Evolutionary conservation across 768 basidiomycete genomes (phyloP), one percentile per base, ranked within the genome.

Genomic region (Psilocybe cubensis): DNA sequence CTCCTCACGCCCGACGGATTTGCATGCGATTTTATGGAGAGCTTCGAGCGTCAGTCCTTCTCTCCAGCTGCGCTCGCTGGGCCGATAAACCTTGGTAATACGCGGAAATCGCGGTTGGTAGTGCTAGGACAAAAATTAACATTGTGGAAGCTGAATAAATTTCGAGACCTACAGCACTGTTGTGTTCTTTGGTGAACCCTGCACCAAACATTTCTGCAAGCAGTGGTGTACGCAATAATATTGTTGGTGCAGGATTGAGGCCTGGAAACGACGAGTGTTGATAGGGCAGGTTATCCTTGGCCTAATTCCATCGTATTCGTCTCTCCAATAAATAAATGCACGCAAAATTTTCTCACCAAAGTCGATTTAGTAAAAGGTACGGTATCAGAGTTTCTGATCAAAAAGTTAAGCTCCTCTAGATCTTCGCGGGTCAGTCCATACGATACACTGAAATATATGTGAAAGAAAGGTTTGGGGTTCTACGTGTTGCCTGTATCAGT

Each of bases 21-120:
- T 74, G 23, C 76, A 78, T 0, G 88, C 90, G 54, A 86, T 78
- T 2, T 69, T 67, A 56, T 88, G 82, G 12, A 89, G 70, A 18
- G 77, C 76, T 20, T 78, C 70, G 3, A 87, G 72, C 21, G 76
- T 74, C 27, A 80, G 64, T 18, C 80, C 80, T 29, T 87, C 84
- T 29, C 68, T 72, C 87, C 90, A 92, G n/a, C 74, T 68, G 17
- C 93, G 82, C 57, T 93, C 90, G 21, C 67, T 70, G 0, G 74
- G 64, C 6, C 87, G 83, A 68, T 83, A 83, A 1, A 87, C 72
- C 67, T 94, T 95, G 29, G 80, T 80, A 27, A 96, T 78, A 47
- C 94, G 79, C 0, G 94, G 92, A 68, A 90, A 96, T 20, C 94
- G 87, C 4, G 94, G 76, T 61, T 91, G 91, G 67, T 95, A 95